phyloP scores from a whole-genome alignment of 805 yeast genomes.

The Candida namnaoensis region DNA sequence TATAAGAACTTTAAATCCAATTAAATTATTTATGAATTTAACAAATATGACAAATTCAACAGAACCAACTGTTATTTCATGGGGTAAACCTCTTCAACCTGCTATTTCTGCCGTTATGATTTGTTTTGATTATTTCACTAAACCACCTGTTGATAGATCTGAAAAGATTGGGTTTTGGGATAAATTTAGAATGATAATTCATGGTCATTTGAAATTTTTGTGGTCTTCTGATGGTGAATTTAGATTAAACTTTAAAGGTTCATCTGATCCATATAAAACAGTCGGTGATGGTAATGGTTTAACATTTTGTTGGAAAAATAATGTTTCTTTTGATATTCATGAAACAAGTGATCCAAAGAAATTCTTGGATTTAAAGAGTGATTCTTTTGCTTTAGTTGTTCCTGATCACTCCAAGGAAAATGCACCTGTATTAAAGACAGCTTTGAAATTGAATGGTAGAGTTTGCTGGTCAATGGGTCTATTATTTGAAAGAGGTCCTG shows the following conservation, averaged over 20 bases:
- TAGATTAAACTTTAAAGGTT: conserved; percentile 56
- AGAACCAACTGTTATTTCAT: conserved; percentile 43
- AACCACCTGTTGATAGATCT: conserved; percentile 63
- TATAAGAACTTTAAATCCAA: conserved; percentile 55
- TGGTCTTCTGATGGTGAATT: conserved; percentile 39
- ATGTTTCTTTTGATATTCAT: conserved; percentile 41
- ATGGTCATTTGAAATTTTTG: conserved; percentile 41
- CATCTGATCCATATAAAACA: conserved; percentile 48
- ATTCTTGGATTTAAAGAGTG: conserved; percentile 44
- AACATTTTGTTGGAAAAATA: conserved; percentile 55
- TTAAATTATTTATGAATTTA: conserved; percentile 46
- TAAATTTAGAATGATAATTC: conserved; percentile 45
- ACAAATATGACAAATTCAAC: conserved; percentile 34
- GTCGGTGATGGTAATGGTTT: conserved; percentile 54
- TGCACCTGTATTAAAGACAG: conserved; percentile 29
- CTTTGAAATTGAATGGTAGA: conserved; percentile 54
- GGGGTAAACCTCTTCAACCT: conserved; percentile 59
- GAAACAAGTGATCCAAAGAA: conserved; percentile 39
- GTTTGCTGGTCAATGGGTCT: conserved; percentile 78
- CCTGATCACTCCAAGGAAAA: conserved; percentile 17
- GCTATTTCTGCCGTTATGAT: conserved; percentile 53
- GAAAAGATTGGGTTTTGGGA: conserved; percentile 67
- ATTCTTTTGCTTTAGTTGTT: conserved; percentile 36
- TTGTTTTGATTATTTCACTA: conserved; percentile 58
- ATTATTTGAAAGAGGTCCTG: conserved; percentile 55